Conservation (phyloP, 495 filamentous ascomycete genomes). For the Trichoderma reesei region DNA sequence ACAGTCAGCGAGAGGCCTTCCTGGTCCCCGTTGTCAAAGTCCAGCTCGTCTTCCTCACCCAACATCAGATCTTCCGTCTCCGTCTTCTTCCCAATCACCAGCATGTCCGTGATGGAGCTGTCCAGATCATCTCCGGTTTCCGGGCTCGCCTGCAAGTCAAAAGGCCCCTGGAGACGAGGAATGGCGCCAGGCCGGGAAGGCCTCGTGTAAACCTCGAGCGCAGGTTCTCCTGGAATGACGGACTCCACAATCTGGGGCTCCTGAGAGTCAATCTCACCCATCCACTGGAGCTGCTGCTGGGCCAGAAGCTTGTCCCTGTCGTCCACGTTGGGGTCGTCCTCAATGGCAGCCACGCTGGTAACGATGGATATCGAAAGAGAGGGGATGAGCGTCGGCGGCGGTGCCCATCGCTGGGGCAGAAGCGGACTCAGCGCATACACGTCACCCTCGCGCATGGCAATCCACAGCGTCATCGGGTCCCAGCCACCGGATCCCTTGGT, state of each 20-base stretch:
- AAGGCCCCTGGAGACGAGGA: constrained; percentile 78
- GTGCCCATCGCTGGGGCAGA: constrained; percentile 70
- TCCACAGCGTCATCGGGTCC: constrained; percentile 86
- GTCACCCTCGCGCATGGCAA: constrained; percentile 80
- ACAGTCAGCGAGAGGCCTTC: constrained; percentile 62
- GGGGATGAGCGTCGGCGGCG: constrained; percentile 63
- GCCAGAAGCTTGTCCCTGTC: constrained; percentile 49
- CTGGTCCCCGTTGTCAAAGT: constrained; percentile 44
- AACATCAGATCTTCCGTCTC: constrained; percentile 50
- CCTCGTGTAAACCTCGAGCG: constrained; percentile 54
- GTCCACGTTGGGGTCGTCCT: constrained; percentile 46
- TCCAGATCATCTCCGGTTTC: constrained; percentile 61
- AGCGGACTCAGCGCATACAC: constrained; percentile 87
- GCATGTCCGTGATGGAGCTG: constrained; percentile 45
- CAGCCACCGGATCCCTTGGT: constrained; percentile 68
- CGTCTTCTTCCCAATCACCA: constrained; percentile 43
- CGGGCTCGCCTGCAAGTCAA: constrained; percentile 55
- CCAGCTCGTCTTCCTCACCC: constrained; percentile 48
- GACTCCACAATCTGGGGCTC: constrained; percentile 48
- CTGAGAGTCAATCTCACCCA: constrained; percentile 70
- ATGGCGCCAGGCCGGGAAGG: constrained; percentile 61
- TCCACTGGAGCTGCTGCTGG: constrained; percentile 69
- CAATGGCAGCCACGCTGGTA: constrained; percentile 49
- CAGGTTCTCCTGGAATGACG: constrained; percentile 24
- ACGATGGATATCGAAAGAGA: constrained; percentile 67